Evolutionary conservation across 495 filamentous ascomycete species (phyloP).

Genomic region (Penicillium longicatenatum): DNA sequence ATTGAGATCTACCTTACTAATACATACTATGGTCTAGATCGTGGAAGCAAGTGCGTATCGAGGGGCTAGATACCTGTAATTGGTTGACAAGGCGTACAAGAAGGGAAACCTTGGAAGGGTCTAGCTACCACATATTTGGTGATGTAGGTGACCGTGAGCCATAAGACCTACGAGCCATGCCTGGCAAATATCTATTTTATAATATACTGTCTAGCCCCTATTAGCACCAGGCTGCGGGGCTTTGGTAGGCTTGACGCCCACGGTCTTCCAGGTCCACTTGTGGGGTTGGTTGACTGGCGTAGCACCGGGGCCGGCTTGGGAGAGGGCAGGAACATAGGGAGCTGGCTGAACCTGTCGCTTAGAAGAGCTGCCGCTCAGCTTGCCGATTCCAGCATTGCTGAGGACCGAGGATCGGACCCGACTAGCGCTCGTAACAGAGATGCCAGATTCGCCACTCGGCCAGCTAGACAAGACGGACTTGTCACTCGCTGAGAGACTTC

Average conservation of each 20-base stretch:
- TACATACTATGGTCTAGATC: too few species aligned
- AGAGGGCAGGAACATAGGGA: conserved; percentile 9
- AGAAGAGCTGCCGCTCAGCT: conserved; percentile 23
- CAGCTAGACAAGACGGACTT: conserved; percentile 26
- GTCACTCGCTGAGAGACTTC: conserved; percentile 24
- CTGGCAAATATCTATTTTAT: too few species aligned
- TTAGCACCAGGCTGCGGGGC: neutral
- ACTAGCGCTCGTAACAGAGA: conserved; percentile 22
- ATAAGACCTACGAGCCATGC: neutral
- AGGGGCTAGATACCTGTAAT: too few species aligned
- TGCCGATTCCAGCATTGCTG: conserved; percentile 33
- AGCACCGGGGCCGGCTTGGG: conserved; percentile 21
- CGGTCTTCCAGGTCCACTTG: conserved; percentile 19
- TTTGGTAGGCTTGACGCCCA: conserved; percentile 18
- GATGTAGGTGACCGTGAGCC: neutral
- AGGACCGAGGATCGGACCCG: conserved; percentile 29
- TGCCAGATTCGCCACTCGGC: conserved; percentile 24
- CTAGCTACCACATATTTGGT: too few species aligned
- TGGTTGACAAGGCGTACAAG: too few species aligned
- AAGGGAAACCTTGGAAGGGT: too few species aligned
- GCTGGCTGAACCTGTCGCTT: conserved; percentile 9
- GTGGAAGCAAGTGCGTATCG: too few species aligned
- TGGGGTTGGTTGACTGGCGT: conserved; percentile 5
- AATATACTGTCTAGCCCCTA: neutral
- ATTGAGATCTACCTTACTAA: too few species aligned